Base-by-base conservation (phyloP, 2,329 filamentous ascomycete species). In the Lachnellula occidentalis region DNA sequence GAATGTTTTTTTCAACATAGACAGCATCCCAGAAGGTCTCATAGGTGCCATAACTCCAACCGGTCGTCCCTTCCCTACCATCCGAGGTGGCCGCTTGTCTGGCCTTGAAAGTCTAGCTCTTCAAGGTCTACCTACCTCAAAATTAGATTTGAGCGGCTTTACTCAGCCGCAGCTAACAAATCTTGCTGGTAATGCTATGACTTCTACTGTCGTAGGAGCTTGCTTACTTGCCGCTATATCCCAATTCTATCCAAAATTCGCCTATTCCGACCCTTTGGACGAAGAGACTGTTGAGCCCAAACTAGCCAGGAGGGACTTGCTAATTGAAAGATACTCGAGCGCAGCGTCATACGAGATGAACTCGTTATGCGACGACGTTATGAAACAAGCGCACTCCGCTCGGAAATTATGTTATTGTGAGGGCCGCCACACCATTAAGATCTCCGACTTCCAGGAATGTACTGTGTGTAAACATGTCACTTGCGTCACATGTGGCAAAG, bases 161-260 rank as follows among this genome's bases (percentile, higher is more conserved):
- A 79, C 76, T 0, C 75, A 84, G 46, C 69, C 71, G 1, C 73
- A 91, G 17, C 72, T 89, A 2, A 81, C 85, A 58, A 82, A 90
- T 59, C 72, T 92, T 2, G 87, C 86, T 2, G 88, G 88, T 0
- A 92, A 94, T 66, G 88, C 88, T 0, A 92, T 92, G 88, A 83
- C 80, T 1, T 82, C 82, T 0, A 87, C 88, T 0, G 85, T 90
- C 1, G 81, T 91, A 9, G 86, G 84, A 2, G 75, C 79, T 1
- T 79, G 80, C 0, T 76, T 88, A 1, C 63, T 89, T 2, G 73
- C 81, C 1, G 77, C 81, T 0, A 67, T 92, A 1, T 76, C 83
- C 37, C 53, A 63, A 5, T 63, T 66, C 37, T 31, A 51, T 6
- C 19, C 54, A 6, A 31, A 58, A 1, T 47, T 58, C 21, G n/a